phyloP scores from a whole-genome alignment of 2,329 filamentous ascomycete genomes.

The Phaeosphaeria sp. region DNA sequence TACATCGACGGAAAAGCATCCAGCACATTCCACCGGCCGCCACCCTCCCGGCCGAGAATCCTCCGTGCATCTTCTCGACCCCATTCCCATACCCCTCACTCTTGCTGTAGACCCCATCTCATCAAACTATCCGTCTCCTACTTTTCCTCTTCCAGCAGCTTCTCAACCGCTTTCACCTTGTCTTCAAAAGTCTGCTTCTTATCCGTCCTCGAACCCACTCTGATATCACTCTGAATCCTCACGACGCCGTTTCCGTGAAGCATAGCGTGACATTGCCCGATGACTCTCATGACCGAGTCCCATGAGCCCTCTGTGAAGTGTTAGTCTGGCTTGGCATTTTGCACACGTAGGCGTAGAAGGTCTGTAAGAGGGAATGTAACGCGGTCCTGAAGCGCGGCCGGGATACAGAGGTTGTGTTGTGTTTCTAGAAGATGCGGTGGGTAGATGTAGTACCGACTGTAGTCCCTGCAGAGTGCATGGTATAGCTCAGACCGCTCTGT shows the following conservation, averaged over 20 bases:
- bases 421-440: not conserved
- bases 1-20: not conserved
- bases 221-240: conserved; percentile 87
- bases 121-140: too few species aligned
- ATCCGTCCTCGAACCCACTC: conserved; percentile 84
- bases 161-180: conserved; percentile 72
- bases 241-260: conserved; percentile 48
- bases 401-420: not conserved
- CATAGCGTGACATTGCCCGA: conserved; percentile 50
- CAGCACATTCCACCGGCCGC: not conserved
- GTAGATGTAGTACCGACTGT: conserved; percentile 74
- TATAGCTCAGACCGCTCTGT: conserved; percentile 79
- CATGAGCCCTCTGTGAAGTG: conserved; percentile 77
- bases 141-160: conserved; percentile 54
- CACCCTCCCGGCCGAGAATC: not conserved
- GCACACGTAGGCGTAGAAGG: not conserved
- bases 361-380: not conserved
- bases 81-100: conserved; percentile 17
- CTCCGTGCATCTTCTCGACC: not conserved
- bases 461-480: conserved; percentile 93
- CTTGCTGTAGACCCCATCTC: too few species aligned
- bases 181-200: conserved; percentile 83
- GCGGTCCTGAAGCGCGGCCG: too few species aligned
- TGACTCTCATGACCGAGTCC: conserved; percentile 78
- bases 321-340: conserved; percentile 4